Base-by-base conservation (phyloP, 2,329 filamentous ascomycete genomes). In the Ceratocystis variospora region DNA sequence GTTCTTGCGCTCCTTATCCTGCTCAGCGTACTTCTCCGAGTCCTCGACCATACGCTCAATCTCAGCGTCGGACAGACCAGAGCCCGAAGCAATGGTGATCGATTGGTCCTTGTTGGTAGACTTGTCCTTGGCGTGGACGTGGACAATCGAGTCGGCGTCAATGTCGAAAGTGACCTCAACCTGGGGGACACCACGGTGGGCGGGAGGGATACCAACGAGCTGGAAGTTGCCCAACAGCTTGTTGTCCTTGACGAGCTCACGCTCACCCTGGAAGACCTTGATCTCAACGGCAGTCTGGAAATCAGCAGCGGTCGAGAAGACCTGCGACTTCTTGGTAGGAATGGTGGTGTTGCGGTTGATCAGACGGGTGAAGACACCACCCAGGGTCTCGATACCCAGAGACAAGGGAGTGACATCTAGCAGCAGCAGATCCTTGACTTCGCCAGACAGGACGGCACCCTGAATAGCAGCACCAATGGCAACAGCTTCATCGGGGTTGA, bases 311-410 rank as follows among this genome's bases (percentile, higher is more conserved):
- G 93, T 97, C 66, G 92, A 96, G 86, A 97, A 97, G 75, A 92
- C 87, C 81, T 96, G 91, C 12, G 92, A 96, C 83, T 97, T 97
- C 88, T 96, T 96, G 80, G 93, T 97, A 67, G 93, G 93, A 75
- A 97, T 97, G 71, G 93, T 96, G 75, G 93, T 97, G 85, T 97
- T 97, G 73, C 93, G 90, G 87, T 96, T 96, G 83, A 97, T 97
- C 78, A 97, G 79, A 75, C 91, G 90, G 70, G 93, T 96, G 84
- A 97, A 96, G 74, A 96, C 92, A 85, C 93, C 93, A 72, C 93
- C 93, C 41, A 96, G 88, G 67, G 93, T 97, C 86, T 97, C 93
- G 72, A 97, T 96, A 88, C 93, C 93, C 70, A 97, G 90, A 63
- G 93, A 96, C 46, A 96, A 85, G 72, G 93, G 93, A 71, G 93